Conservation (phyloP, 2,329 filamentous ascomycete species). For the Aspergillus sp. region DNA sequence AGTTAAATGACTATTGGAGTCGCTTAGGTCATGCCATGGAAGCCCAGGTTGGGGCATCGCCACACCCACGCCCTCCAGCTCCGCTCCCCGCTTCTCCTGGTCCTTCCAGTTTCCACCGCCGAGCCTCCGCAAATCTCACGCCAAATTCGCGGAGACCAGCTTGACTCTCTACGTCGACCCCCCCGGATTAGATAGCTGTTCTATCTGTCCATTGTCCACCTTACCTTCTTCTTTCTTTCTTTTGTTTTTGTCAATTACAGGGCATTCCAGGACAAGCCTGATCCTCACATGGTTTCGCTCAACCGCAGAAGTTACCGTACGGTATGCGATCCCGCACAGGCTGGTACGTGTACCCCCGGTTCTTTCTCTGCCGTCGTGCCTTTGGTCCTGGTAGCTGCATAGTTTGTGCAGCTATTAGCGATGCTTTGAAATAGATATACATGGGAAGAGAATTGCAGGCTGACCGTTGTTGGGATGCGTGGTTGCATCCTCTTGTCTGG, state of each 20-base stretch:
- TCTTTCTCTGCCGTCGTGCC: neutral
- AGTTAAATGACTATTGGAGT: neutral
- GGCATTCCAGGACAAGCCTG: neutral
- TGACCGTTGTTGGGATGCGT: neutral
- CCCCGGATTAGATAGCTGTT: neutral
- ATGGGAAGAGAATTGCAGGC: neutral
- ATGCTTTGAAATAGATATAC: neutral
- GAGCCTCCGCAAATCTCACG: slow-evolving; percentile 6
- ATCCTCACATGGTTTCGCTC: slow-evolving; percentile 27
- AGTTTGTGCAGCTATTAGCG: neutral
- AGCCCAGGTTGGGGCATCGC: neutral
- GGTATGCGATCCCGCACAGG: slow-evolving; percentile 47
- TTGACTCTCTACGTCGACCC: neutral
- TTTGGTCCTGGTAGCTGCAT: neutral
- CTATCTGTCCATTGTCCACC: neutral
- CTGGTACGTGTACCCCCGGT: slow-evolving; percentile 33
- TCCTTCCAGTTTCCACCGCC: slow-evolving; percentile 1
- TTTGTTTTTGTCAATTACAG: slow-evolving; percentile 2
- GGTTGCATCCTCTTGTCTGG: neutral
- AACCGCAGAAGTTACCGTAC: slow-evolving; percentile 24
- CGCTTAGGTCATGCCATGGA: neutral
- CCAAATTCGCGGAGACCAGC: slow-evolving; percentile 1
- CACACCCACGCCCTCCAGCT: neutral
- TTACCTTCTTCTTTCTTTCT: slow-evolving; percentile 6
- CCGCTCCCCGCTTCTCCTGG: slow-evolving; percentile 5